Conservation (phyloP, 1,284 basidiomycete genomes). For the Boletus holoroseus region DNA sequence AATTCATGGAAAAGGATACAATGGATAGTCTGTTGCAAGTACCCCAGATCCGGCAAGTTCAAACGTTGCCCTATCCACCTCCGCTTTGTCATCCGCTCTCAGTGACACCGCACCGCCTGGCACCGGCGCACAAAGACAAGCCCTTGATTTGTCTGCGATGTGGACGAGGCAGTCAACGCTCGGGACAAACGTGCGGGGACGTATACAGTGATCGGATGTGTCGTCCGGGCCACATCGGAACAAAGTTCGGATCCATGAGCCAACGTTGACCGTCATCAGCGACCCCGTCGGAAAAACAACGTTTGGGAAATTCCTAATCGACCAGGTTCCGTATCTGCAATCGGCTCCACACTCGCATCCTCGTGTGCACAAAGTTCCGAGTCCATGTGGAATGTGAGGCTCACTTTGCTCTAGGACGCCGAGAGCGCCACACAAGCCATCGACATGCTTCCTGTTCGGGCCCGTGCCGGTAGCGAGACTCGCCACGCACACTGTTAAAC, state of each 20-base stretch:
- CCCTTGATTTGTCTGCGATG: too few species aligned
- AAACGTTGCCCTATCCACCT: neutral
- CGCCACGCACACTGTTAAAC: neutral
- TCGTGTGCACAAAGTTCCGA: neutral
- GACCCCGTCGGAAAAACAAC: too few species aligned
- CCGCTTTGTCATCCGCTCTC: too few species aligned
- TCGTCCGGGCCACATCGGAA: too few species aligned
- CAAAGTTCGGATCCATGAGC: constrained; percentile 2
- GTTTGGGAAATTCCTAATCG: too few species aligned
- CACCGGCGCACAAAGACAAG: too few species aligned
- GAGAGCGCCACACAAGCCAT: neutral
- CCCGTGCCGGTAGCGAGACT: neutral
- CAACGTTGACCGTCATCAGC: too few species aligned
- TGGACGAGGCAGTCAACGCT: too few species aligned
- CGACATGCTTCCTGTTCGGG: neutral
- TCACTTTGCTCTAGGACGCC: neutral
- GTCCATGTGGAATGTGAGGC: neutral
- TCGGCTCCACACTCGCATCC: neutral
- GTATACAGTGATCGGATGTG: too few species aligned
- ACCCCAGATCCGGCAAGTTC: neutral
- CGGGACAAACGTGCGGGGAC: neutral
- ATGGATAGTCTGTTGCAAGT: too few species aligned
- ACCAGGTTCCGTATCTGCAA: too few species aligned
- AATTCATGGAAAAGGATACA: neutral
- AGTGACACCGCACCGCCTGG: too few species aligned